A percentile compares a stretch with the other conserved stretches of the same genome.
phyloP scores from a whole-genome alignment of 768 basidiomycete genomes.

The Pilatotrama ljubarskyi region DNA sequence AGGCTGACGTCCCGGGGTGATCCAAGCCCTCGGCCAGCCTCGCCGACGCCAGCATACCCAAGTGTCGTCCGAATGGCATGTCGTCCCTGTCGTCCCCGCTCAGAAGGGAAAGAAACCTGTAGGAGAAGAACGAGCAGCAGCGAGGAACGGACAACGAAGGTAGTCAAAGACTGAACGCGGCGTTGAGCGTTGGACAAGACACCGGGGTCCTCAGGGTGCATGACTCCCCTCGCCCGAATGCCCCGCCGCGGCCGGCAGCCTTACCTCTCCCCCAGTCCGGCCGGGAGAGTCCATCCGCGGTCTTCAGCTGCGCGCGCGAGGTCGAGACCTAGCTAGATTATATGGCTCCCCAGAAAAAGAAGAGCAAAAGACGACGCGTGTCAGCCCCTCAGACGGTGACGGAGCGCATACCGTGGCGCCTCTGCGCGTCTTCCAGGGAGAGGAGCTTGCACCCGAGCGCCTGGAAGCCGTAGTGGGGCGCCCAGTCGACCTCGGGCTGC shows the following conservation, averaged over 20 bases:
- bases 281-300: neutral
- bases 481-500: neutral
- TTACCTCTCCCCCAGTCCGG: conserved; percentile 1
- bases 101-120: neutral
- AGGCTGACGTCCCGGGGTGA: conserved; percentile 2
- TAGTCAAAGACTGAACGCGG: neutral
- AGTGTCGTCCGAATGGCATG: conserved; percentile 1
- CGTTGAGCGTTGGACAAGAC: conserved; percentile 1
- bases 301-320: conserved; percentile 6
- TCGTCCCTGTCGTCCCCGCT: too few species aligned
- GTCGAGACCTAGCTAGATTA: neutral
- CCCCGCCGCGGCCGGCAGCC: conserved; percentile 8
- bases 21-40: conserved; percentile 5
- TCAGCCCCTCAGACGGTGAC: conserved; percentile 9
- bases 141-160: neutral
- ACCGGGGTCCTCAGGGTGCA: conserved; percentile 2
- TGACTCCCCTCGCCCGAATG: conserved; percentile 2
- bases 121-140: neutral
- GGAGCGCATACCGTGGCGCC: conserved; percentile 19
- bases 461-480: neutral
- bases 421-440: conserved; percentile 4
- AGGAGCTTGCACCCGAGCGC: conserved; percentile 5
- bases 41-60: neutral
- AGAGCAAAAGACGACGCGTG: neutral
- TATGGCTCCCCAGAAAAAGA: neutral